These are phyloP conservation scores for Linderina pennispora DNA, from an alignment of 192 early-diverging fungal species.

Conservation along the genomic window DNA sequence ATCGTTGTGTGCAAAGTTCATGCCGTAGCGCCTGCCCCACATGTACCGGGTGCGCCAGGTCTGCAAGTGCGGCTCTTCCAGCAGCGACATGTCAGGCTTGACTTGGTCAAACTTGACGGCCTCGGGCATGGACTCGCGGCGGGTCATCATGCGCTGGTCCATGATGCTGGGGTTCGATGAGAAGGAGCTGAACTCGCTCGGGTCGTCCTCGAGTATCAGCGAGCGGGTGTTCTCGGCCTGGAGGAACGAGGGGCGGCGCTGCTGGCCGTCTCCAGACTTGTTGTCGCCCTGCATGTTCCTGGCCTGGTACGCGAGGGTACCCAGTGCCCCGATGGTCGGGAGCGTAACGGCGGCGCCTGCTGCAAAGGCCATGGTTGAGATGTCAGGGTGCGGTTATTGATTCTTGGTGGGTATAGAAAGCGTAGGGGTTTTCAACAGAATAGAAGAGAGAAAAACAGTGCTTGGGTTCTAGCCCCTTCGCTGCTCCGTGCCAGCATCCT, in stretches of 20 bases:
- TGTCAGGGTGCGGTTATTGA: not conserved
- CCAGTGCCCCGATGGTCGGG: slow-evolving; percentile 27
- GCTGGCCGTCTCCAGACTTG: not conserved
- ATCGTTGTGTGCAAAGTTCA: slow-evolving; percentile 47
- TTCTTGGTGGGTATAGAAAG: not conserved
- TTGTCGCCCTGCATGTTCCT: slow-evolving; percentile 13
- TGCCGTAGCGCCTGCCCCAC: slow-evolving; percentile 41
- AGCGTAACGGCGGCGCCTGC: slow-evolving; percentile 43
- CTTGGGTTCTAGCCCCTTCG: too few relatives aligned
- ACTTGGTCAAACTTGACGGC: not conserved
- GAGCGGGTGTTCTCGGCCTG: slow-evolving; percentile 14
- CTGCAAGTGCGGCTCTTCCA: slow-evolving; percentile 39
- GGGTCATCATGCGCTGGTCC: slow-evolving; percentile 3
- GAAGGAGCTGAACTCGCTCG: slow-evolving; percentile 41
- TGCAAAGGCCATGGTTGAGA: slow-evolving; percentile 36
- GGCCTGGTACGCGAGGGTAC: slow-evolving; percentile 37
- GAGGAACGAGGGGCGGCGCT: slow-evolving; percentile 18
- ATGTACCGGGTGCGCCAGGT: slow-evolving; percentile 43
- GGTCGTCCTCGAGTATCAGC: slow-evolving; percentile 36
- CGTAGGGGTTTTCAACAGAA: too few relatives aligned
- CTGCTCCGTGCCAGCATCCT: too few relatives aligned
- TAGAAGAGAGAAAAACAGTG: not conserved
- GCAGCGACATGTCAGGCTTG: slow-evolving; percentile 29
- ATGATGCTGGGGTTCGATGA: slow-evolving; percentile 24
- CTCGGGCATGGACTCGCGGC: slow-evolving; percentile 13